Conservation (phyloP, 1,284 basidiomycete species). For the Puccinia triticina region DNA sequence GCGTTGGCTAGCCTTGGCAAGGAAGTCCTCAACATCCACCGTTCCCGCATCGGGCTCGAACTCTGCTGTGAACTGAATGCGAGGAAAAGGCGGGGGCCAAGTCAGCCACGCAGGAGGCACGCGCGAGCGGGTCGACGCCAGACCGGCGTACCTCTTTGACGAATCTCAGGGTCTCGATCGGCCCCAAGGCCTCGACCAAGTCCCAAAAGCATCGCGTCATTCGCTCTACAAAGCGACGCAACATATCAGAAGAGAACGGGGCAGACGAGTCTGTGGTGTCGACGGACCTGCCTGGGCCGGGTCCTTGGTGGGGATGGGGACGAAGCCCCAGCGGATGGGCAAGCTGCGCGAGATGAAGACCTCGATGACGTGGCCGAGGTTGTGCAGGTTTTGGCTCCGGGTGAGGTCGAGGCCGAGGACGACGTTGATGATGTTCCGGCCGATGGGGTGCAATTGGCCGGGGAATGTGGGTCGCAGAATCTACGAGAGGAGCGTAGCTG, state of each 20-base stretch:
- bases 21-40: conserved; percentile 32
- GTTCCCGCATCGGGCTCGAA: conserved; percentile 19
- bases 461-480: conserved; percentile 73
- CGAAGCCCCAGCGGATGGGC: conserved; percentile 80
- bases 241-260: background rate
- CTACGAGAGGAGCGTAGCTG: conserved; percentile 60
- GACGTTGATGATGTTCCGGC: conserved; percentile 77
- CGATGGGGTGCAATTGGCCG: conserved; percentile 74
- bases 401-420: conserved; percentile 79
- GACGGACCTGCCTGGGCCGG: conserved; percentile 65
- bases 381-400: conserved; percentile 66
- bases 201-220: conserved; percentile 43
- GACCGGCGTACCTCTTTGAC: conserved; percentile 38
- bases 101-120: background rate
- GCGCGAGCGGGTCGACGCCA: background rate
- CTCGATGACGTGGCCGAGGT: conserved; percentile 69
- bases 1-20: background rate
- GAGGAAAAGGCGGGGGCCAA: background rate
- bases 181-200: conserved; percentile 23
- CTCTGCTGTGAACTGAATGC: conserved; percentile 21
- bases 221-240: conserved; percentile 8
- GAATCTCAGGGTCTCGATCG: conserved; percentile 36
- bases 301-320: conserved; percentile 67
- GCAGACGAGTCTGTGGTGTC: background rate
- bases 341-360: conserved; percentile 72